phyloP scores from a whole-genome alignment of 1,284 basidiomycete species.

The Naganishia liquefaciens region DNA sequence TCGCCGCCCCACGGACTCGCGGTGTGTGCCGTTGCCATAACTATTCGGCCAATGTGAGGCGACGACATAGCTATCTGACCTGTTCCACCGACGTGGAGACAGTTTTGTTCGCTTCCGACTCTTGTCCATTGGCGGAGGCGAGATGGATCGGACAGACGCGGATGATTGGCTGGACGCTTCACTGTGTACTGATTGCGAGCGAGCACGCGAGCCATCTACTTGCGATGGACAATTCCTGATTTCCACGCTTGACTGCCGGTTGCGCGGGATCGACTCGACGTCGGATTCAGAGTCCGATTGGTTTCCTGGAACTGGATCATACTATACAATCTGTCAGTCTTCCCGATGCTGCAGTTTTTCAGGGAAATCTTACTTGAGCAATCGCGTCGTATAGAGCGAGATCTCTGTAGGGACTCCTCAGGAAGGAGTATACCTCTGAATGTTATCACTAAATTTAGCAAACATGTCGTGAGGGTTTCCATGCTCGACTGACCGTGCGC shows the following conservation, averaged over 20 bases:
- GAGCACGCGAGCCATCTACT: too few species aligned
- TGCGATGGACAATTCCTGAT: background rate
- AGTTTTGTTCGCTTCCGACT: conserved; percentile 5
- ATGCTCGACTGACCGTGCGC: conserved; percentile 66
- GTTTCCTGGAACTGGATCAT: conserved; percentile 40
- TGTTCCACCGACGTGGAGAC: conserved; percentile 29
- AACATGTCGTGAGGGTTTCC: too few species aligned
- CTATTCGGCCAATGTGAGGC: conserved; percentile 38
- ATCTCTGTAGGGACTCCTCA: conserved; percentile 79
- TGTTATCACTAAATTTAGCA: too few species aligned
- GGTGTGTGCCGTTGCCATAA: conserved; percentile 37
- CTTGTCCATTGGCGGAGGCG: conserved; percentile 31
- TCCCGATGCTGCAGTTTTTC: background rate
- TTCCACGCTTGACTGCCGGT: background rate
- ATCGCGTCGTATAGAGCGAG: conserved; percentile 73
- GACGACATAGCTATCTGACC: conserved; percentile 39
- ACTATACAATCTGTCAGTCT: conserved; percentile 33
- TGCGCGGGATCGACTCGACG: background rate
- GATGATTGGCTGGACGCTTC: background rate
- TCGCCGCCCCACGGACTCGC: conserved; percentile 36
- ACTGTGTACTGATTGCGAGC: too few species aligned
- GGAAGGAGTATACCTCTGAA: conserved; percentile 77
- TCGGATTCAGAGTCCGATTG: conserved; percentile 22
- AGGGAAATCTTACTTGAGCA: conserved; percentile 66
- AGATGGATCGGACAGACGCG: conserved; percentile 22